phyloP scores from a whole-genome alignment of 768 basidiomycete genomes.

The Terana coerulea region DNA sequence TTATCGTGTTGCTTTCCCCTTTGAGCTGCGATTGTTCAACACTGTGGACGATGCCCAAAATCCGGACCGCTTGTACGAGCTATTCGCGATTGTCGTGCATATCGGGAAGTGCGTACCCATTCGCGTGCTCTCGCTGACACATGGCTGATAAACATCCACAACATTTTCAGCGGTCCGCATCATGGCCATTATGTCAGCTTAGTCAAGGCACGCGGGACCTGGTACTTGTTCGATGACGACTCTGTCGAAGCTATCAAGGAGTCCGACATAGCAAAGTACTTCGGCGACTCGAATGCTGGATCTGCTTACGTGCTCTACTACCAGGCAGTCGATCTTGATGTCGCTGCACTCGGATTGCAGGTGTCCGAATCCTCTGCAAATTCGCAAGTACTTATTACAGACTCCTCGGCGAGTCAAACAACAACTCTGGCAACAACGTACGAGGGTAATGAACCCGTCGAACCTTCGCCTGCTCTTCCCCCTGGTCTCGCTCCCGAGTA shows the following conservation, averaged over 20 bases:
- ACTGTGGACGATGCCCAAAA: conserved; percentile 92
- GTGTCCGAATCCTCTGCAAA: conserved; percentile 7
- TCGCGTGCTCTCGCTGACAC: conserved; percentile 14
- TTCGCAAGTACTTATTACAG: not conserved
- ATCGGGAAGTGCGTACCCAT: conserved; percentile 81
- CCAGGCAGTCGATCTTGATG: conserved; percentile 86
- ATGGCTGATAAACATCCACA: conserved; percentile 13
- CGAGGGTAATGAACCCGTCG: not conserved
- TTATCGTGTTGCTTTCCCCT: conserved; percentile 95
- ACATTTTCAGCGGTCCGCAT: conserved; percentile 76
- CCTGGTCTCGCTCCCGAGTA: conserved; percentile 33
- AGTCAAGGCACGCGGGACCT: conserved; percentile 75
- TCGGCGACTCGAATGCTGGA: conserved; percentile 84
- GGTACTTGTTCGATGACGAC: conserved; percentile 97
- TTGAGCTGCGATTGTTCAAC: conserved; percentile 93
- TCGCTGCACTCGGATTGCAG: conserved; percentile 64
- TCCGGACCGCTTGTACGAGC: conserved; percentile 88
- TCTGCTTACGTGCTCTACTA: conserved; percentile 97
- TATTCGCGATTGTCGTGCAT: conserved; percentile 98
- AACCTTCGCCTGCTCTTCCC: conserved; percentile 27
- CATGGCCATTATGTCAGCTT: conserved; percentile 98
- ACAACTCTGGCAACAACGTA: conserved; percentile 3
- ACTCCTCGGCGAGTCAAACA: conserved; percentile 1
- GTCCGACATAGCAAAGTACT: conserved; percentile 87
- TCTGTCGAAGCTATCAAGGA: conserved; percentile 86